Conservation (phyloP, 768 basidiomycete species). For the Lentinula edodes region DNA sequence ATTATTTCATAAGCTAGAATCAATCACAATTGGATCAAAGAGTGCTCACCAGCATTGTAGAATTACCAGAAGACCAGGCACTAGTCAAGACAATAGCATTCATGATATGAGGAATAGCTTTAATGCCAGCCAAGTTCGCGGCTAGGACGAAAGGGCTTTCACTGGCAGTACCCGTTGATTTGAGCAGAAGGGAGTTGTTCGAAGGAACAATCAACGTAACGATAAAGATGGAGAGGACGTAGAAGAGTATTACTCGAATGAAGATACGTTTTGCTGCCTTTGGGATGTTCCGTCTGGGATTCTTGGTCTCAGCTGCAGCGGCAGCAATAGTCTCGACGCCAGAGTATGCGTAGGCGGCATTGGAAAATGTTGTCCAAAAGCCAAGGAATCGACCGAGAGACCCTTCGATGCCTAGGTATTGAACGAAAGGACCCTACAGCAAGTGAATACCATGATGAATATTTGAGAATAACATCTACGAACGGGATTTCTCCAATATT, state of each 20-base stretch:
- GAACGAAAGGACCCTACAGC: conserved; percentile 4
- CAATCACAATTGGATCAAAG: background rate
- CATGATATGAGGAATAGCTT: conserved; percentile 62
- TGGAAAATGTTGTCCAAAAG: conserved; percentile 25
- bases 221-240: conserved; percentile 52
- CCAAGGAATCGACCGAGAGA: conserved; percentile 44
- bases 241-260: conserved; percentile 30
- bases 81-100: conserved; percentile 69
- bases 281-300: conserved; percentile 62
- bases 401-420: conserved; percentile 6
- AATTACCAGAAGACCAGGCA: conserved; percentile 70
- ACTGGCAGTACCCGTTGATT: conserved; percentile 31
- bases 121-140: conserved; percentile 54
- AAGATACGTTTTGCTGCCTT: conserved; percentile 57
- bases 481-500: conserved; percentile 33
- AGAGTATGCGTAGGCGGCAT: conserved; percentile 59
- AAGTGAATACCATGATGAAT: background rate
- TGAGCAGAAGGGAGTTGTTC: conserved; percentile 34
- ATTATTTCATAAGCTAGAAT: background rate
- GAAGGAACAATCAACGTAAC: conserved; percentile 66
- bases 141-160: conserved; percentile 75
- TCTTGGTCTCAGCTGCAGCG: conserved; percentile 50
- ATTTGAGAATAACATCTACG: background rate
- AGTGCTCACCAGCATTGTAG: conserved; percentile 13
- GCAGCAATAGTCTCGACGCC: conserved; percentile 47